Percentiles rank a stretch among this genome's conserved stretches.
Evolutionary conservation across 768 basidiomycete genomes (phyloP).

Genomic region (Cyclocybe cylindracea): DNA sequence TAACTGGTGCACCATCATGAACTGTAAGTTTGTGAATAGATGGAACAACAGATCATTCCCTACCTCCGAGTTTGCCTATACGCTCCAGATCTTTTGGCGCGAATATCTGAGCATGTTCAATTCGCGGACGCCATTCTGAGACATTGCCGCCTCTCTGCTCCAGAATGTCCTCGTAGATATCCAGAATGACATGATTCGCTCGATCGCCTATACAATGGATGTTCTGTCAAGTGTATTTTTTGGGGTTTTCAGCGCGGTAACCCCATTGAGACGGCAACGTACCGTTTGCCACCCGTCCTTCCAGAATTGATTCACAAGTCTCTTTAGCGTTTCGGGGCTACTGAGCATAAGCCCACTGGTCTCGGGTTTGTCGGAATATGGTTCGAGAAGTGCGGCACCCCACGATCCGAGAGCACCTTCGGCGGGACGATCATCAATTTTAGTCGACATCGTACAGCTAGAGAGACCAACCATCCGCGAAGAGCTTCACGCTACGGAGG

Average conservation of each 20-base stretch:
- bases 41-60: constrained; percentile 17
- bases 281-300: constrained; percentile 85
- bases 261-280: constrained; percentile 22
- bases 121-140: constrained; percentile 64
- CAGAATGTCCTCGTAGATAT: constrained; percentile 77
- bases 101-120: constrained; percentile 95
- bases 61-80: constrained; percentile 73
- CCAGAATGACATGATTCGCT: constrained; percentile 80
- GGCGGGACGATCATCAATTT: not conserved
- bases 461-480: constrained; percentile 62
- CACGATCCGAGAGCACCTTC: constrained; percentile 87
- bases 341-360: constrained; percentile 70
- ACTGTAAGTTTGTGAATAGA: not conserved
- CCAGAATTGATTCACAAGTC: constrained; percentile 64
- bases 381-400: constrained; percentile 86
- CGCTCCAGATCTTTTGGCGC: constrained; percentile 67
- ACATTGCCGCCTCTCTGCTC: constrained; percentile 36
- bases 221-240: constrained; percentile 51
- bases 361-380: constrained; percentile 80
- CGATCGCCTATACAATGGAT: constrained; percentile 89
- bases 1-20: constrained; percentile 50
- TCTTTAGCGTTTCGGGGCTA: constrained; percentile 50
- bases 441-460: not conserved
- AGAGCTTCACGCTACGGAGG: constrained; percentile 70
- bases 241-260: not conserved